These are phyloP conservation scores for Eruca vesicaria DNA, from an alignment of 441 rosid species.

Conservation along the genomic window DNA sequence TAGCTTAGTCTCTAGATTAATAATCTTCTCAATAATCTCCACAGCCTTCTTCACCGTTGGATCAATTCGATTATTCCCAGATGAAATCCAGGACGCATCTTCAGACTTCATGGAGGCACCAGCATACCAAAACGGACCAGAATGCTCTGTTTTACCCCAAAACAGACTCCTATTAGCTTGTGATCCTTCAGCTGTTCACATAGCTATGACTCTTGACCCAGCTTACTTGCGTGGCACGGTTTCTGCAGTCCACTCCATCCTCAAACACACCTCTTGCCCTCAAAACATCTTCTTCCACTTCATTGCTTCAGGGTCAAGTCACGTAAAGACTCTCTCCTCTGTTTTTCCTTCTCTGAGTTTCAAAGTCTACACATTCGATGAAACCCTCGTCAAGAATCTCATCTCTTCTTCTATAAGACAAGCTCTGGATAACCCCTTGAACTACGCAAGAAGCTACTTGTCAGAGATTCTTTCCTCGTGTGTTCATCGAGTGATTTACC, in stretches of 20 bases:
- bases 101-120: constrained; percentile 60
- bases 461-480: constrained; percentile 52
- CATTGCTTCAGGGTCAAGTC: constrained; percentile 42
- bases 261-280: constrained; percentile 74
- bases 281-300: constrained; percentile 70
- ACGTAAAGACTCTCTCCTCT: constrained; percentile 24
- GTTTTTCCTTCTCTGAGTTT: constrained; percentile 56
- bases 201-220: constrained; percentile 77
- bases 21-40: constrained; percentile 20
- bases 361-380: constrained; percentile 46
- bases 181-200: constrained; percentile 50
- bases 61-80: constrained; percentile 38
- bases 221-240: constrained; percentile 67
- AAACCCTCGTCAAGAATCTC: constrained; percentile 32
- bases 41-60: constrained; percentile 28
- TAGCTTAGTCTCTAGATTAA: constrained; percentile 6
- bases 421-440: constrained; percentile 63
- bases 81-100: constrained; percentile 21
- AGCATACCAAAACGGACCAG: constrained; percentile 48
- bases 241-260: constrained; percentile 72
- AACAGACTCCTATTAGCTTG: constrained; percentile 29
- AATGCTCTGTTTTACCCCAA: constrained; percentile 40
- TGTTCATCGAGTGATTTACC: constrained; percentile 51
- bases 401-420: constrained; percentile 58
- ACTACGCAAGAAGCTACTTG: constrained; percentile 63